phyloP scores from a whole-genome alignment of 2,329 filamentous ascomycete genomes.

The Sporothrix sp. region DNA sequence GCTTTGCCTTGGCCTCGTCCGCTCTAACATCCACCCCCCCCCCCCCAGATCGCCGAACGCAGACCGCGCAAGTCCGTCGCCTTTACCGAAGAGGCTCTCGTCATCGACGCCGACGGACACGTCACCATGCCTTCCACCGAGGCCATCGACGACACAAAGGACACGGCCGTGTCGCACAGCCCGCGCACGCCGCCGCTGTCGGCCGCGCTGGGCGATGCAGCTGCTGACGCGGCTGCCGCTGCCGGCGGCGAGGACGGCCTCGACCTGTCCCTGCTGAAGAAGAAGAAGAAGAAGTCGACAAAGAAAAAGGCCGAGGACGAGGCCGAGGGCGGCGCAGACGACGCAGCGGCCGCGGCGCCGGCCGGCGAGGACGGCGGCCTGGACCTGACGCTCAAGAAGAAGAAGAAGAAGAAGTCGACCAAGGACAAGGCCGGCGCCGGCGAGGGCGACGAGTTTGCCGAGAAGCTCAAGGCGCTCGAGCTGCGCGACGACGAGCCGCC shows the following conservation, averaged over 20 bases:
- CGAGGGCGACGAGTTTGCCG: constrained; percentile 49
- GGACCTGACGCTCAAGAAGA: constrained; percentile 52
- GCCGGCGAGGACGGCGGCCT: constrained; percentile 49
- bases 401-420: constrained; percentile 71
- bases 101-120: constrained; percentile 83
- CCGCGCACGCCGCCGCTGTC: constrained; percentile 53
- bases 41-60: constrained; percentile 14
- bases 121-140: constrained; percentile 62
- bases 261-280: constrained; percentile 51
- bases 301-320: constrained; percentile 46
- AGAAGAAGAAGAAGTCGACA: constrained; percentile 44
- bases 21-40: not conserved
- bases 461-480: constrained; percentile 52
- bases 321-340: constrained; percentile 31
- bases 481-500: constrained; percentile 53
- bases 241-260: constrained; percentile 48
- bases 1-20: not conserved
- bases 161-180: constrained; percentile 72
- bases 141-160: constrained; percentile 61
- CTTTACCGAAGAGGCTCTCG: constrained; percentile 77
- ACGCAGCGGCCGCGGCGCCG: constrained; percentile 40
- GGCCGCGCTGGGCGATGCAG: constrained; percentile 43
- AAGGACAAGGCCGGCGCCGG: constrained; percentile 27
- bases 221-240: constrained; percentile 24
- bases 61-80: constrained; percentile 64